Conservation (phyloP, 2,329 filamentous ascomycete genomes). For the Hymenoscyphus scutula region DNA sequence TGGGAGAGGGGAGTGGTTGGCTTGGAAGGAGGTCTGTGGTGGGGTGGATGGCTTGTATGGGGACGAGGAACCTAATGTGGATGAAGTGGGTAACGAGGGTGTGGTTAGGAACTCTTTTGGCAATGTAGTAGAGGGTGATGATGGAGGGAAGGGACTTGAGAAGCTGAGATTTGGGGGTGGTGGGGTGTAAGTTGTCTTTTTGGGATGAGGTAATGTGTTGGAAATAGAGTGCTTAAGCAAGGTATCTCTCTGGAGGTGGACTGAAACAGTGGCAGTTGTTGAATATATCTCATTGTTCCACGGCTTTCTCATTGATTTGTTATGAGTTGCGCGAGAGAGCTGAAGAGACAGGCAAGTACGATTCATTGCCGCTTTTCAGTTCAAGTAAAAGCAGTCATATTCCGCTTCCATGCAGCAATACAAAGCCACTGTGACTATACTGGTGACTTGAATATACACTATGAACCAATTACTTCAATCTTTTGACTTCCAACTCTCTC, state of each 20-base stretch:
- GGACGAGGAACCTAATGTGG: background rate
- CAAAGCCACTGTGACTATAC: no score
- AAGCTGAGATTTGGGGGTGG: background rate
- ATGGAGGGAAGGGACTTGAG: background rate
- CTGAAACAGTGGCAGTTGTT: no score
- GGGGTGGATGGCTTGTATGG: background rate
- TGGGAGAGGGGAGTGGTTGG: constrained; percentile 24
- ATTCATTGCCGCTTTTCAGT: no score
- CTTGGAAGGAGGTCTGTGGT: background rate
- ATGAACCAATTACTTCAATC: constrained; percentile 16
- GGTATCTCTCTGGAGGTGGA: no score
- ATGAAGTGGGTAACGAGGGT: background rate
- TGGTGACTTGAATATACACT: background rate
- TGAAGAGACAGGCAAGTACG: no score
- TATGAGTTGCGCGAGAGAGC: no score
- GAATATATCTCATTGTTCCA: no score
- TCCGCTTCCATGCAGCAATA: no score
- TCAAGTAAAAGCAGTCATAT: no score
- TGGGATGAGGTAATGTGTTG: no score
- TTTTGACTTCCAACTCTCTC: constrained; percentile 39
- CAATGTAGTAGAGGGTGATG: background rate
- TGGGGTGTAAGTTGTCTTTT: background rate
- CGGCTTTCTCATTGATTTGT: no score
- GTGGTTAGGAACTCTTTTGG: background rate
- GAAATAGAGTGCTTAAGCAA: no score